Conservation (phyloP, 1,284 basidiomycete genomes). For the Apiotrichum gamsii region DNA sequence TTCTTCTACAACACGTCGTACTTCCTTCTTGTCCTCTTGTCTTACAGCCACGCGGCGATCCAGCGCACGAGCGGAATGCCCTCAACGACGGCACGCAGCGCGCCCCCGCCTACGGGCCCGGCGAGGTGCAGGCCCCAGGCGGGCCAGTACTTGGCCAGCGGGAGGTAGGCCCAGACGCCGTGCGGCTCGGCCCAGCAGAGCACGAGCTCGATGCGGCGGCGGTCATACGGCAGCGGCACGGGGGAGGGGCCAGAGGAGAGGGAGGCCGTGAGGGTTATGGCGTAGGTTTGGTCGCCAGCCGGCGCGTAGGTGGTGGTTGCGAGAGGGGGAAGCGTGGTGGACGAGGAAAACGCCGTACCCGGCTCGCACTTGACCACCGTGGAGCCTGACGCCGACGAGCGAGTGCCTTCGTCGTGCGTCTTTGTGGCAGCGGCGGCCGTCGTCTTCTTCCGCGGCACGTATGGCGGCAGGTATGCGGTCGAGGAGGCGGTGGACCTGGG, state of each 20-base stretch:
- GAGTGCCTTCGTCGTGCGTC: not conserved
- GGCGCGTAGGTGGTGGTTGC: not conserved
- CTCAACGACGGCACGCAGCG: constrained; percentile 6
- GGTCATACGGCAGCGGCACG: constrained; percentile 12
- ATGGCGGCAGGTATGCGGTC: constrained; percentile 9
- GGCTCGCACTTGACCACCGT: not conserved
- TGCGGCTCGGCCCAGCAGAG: constrained; percentile 13
- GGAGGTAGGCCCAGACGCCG: constrained; percentile 9
- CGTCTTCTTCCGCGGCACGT: constrained; percentile 4
- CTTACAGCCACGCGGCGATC: constrained; percentile 7
- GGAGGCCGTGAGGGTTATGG: constrained; percentile 17
- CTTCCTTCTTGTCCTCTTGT: too few relatives aligned
- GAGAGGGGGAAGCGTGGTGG: not conserved
- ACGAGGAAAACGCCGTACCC: not conserved
- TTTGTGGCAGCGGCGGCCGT: too few relatives aligned
- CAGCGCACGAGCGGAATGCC: constrained; percentile 16
- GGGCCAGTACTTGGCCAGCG: constrained; percentile 9
- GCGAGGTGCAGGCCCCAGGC: constrained; percentile 5
- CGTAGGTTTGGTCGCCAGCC: not conserved
- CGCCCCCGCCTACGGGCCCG: constrained; percentile 1
- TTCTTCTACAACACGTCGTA: too few relatives aligned
- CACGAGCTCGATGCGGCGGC: constrained; percentile 21
- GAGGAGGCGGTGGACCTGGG: too few relatives aligned
- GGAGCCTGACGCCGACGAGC: not conserved
- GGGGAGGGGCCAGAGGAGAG: constrained; percentile 8